Conservation (phyloP, 495 filamentous ascomycete species). For the Elaphomyces granulatus region DNA sequence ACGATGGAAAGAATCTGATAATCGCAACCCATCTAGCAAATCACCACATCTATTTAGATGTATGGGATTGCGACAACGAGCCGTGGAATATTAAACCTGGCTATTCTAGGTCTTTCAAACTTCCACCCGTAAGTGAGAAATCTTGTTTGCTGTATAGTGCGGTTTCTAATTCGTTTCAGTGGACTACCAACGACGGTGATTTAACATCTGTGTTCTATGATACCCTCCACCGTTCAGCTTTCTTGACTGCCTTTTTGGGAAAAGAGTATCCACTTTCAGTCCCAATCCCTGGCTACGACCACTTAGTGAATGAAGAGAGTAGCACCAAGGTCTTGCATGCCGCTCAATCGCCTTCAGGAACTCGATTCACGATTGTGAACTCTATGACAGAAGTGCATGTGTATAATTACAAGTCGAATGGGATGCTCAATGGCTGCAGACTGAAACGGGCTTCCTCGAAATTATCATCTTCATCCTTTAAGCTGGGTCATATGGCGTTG, state of each 20-base stretch:
- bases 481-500: conserved; percentile 10
- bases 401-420: conserved; percentile 11
- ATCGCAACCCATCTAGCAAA: conserved; percentile 13
- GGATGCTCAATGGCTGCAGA: conserved; percentile 7
- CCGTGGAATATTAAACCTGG: conserved; percentile 10
- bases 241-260: conserved; percentile 13
- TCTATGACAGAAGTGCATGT: conserved; percentile 14
- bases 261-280: conserved; percentile 13
- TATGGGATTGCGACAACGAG: conserved; percentile 13
- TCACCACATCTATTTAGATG: conserved; percentile 12
- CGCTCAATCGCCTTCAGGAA: conserved; percentile 14
- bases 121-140: conserved; percentile 10
- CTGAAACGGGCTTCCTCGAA: conserved; percentile 14
- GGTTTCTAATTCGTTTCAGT: conserved; percentile 10
- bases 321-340: conserved; percentile 12
- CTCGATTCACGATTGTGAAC: conserved; percentile 12
- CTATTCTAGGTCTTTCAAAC: conserved; percentile 11
- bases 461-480: conserved; percentile 12
- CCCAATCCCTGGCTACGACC: conserved; percentile 5
- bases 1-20: conserved; percentile 11
- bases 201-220: conserved; percentile 16
- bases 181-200: conserved; percentile 11
- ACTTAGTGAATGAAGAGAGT: conserved; percentile 4
- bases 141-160: too few relatives aligned
- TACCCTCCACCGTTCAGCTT: conserved; percentile 9